Base-by-base conservation (phyloP, 805 yeast species). In the Nakazawaea ernobii region DNA sequence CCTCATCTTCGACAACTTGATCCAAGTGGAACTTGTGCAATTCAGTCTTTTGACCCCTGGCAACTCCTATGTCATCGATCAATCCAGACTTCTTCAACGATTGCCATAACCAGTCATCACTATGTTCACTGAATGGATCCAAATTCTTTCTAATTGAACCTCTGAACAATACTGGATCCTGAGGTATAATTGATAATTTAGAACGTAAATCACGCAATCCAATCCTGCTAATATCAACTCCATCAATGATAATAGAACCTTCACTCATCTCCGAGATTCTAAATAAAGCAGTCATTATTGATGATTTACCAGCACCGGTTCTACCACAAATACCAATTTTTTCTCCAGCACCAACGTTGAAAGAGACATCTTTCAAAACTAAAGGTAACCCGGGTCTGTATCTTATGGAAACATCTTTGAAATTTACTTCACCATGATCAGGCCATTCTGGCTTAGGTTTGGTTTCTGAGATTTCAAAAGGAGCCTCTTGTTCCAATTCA, bases 291-390 rank as follows among this genome's bases (percentile, higher is more conserved):
- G 81, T 73, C 82, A 82, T 81, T 42, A 82, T 79, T 4, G 86
- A 74, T 1, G 83, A 69, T 63, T 82, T 82, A 42, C 96, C 96
- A 4, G 95, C 95, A 56, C 96, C 96, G 0, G 96, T 88, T 60
- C 96, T 75, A 38, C 96, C 96, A 69, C 94, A 85, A 48, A 88
- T 82, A 42, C 95, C 96, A 55, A 88, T 75, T 58, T 84, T 86
- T 60, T 86, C 88, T 15, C 74, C 68, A 0, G 82, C 74, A 11
- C 69, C 61, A 41, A 85, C 69, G 7, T 52, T 65, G 53, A 73
- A 58, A 27, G 56, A 61, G 49, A 82, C 55, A 49, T 72, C 58
- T 49, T 73, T 76, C 58, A 82, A 66, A 4, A 80, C 87, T 35
- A 74, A 61, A 8, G 87, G 87, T 48, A 82, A 65, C 0, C 74